These are phyloP conservation scores for Solanum acaule DNA, from an alignment of 257 asterid genomes.

Conservation along the genomic window DNA sequence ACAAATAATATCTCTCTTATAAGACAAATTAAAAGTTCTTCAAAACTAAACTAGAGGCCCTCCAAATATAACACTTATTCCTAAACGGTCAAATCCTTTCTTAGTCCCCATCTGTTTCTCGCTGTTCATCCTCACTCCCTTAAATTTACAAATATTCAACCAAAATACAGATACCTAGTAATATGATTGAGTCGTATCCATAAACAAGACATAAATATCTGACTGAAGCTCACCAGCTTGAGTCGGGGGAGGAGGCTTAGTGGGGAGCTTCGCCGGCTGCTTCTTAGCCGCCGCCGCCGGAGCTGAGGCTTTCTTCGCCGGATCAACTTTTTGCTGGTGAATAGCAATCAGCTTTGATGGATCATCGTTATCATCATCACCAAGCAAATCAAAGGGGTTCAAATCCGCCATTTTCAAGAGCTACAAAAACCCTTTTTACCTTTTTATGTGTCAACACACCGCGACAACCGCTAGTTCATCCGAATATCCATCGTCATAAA, in stretches of 20 bases:
- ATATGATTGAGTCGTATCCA: neutral
- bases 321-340: constrained; percentile 39
- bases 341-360: constrained; percentile 53
- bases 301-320: constrained; percentile 39
- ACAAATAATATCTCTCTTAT: neutral
- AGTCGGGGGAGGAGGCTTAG: constrained; percentile 70
- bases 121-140: neutral
- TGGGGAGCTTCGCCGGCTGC: constrained; percentile 55
- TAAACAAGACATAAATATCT: neutral
- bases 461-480: neutral
- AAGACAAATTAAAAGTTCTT: neutral
- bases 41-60: neutral
- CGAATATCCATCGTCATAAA: constrained; percentile 12
- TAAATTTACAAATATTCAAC: neutral
- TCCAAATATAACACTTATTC: neutral
- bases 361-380: constrained; percentile 63
- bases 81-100: neutral
- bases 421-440: constrained; percentile 6
- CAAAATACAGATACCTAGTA: neutral
- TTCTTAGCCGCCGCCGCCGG: constrained; percentile 24
- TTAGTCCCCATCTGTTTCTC: neutral
- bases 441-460: neutral
- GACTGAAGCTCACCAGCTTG: constrained; percentile 48
- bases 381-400: constrained; percentile 88
- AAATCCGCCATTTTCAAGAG: constrained; percentile 50